These are phyloP conservation scores for Mucor circinelloides DNA, from an alignment of 371 early-diverging fungal species.

Conservation along the genomic window DNA sequence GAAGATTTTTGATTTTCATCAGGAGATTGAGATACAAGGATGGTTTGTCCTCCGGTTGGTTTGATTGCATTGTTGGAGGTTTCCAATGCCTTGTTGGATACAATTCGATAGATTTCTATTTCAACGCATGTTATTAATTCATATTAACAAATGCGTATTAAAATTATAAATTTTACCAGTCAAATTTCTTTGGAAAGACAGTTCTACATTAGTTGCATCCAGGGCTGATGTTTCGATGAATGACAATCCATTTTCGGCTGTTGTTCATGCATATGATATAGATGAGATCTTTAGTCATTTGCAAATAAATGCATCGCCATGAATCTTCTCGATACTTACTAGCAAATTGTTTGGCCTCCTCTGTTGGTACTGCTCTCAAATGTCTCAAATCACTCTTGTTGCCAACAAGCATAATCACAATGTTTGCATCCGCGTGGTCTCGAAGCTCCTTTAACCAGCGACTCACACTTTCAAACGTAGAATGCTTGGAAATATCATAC, in stretches of 20 bases:
- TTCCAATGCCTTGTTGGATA: constrained; percentile 91
- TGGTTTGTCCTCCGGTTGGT: constrained; percentile 77
- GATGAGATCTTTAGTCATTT: not conserved
- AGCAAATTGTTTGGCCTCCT: constrained; percentile 90
- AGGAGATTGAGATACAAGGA: constrained; percentile 69
- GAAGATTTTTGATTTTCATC: constrained; percentile 62
- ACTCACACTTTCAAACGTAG: constrained; percentile 92
- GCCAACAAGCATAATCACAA: constrained; percentile 97
- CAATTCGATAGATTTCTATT: constrained; percentile 88
- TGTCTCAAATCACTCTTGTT: constrained; percentile 98
- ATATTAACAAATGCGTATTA: not conserved
- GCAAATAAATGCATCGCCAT: not conserved
- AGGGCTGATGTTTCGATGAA: constrained; percentile 94
- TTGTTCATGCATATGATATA: not conserved
- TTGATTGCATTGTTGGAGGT: constrained; percentile 67
- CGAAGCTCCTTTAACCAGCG: constrained; percentile 98
- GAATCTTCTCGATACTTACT: constrained; percentile 9
- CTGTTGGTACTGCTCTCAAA: constrained; percentile 87
- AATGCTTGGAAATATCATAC: constrained; percentile 98
- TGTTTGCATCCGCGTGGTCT: constrained; percentile 94
- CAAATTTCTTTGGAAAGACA: constrained; percentile 28
- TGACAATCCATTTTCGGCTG: constrained; percentile 80
- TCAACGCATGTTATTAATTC: not conserved
- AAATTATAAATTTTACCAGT: constrained; percentile 19
- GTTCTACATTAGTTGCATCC: constrained; percentile 88